Conservation (phyloP, 1,284 basidiomycete species). For the Tausonia pullulans region DNA sequence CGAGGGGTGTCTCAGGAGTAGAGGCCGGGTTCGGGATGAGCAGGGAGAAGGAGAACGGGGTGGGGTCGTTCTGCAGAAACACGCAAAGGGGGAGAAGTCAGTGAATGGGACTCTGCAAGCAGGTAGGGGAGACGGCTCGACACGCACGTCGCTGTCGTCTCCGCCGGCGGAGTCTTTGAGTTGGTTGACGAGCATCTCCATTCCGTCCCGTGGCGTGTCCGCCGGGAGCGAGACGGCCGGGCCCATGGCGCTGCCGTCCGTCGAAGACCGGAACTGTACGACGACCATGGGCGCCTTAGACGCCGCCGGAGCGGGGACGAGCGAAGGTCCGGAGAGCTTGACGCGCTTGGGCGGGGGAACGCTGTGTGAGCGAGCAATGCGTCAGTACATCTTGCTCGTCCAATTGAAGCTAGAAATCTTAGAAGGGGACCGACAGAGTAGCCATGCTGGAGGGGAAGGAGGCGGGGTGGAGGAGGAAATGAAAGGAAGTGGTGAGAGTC, state of each 20-base stretch:
- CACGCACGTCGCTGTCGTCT: constrained; percentile 38
- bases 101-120: not conserved
- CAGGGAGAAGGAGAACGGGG: constrained; percentile 70
- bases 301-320: constrained; percentile 46
- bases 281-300: constrained; percentile 54
- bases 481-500: no score
- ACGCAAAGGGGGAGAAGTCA: not conserved
- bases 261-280: constrained; percentile 81
- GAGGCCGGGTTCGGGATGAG: constrained; percentile 27
- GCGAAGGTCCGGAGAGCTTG: constrained; percentile 22
- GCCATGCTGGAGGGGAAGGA: no score
- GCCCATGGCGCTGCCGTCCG: constrained; percentile 65
- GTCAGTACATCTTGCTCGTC: no score
- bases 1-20: constrained; percentile 9
- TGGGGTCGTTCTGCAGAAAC: constrained; percentile 57
- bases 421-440: no score
- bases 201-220: constrained; percentile 67
- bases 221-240: constrained; percentile 79
- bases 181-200: constrained; percentile 78
- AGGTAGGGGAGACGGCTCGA: not conserved
- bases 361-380: not conserved
- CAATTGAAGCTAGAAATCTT: no score
- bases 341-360: constrained; percentile 19
- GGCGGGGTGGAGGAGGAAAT: no score
- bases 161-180: constrained; percentile 40